Evolutionary conservation across 306 rosid species (phyloP).

Genomic region (Lablab purpureus): DNA sequence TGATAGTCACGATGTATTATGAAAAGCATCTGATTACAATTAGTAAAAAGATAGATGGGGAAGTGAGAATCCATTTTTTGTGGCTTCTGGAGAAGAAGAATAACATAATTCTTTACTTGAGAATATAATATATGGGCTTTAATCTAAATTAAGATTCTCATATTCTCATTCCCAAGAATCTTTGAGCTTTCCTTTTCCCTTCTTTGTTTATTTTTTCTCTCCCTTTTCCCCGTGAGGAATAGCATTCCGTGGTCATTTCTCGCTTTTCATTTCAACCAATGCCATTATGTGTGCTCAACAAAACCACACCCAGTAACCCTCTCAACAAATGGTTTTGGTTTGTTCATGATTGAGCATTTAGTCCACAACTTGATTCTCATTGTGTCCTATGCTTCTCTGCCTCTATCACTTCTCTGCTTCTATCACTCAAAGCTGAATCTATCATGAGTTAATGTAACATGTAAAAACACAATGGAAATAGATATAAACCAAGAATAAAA

Average conservation of each 20-base stretch:
- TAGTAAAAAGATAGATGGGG: constrained; percentile 70
- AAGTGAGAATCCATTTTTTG: constrained; percentile 93
- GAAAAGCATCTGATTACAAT: constrained; percentile 66
- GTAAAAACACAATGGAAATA: constrained; percentile 36
- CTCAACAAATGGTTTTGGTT: constrained; percentile 42
- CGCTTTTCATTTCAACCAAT: constrained; percentile 67
- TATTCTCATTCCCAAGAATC: constrained; percentile 82
- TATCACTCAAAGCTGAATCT: constrained; percentile 49
- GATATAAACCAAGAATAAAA: constrained; percentile 54
- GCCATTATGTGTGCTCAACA: constrained; percentile 61
- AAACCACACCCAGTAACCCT: constrained; percentile 33
- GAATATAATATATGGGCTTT: constrained; percentile 76
- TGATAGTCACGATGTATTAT: constrained; percentile 44
- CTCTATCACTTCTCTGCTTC: no score
- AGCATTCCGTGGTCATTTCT: constrained; percentile 99
- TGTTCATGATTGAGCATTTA: constrained; percentile 59
- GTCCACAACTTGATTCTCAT: constrained; percentile 48
- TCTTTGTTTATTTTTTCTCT: constrained; percentile 17
- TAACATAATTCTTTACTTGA: constrained; percentile 82
- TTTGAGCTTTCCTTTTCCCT: constrained; percentile 48
- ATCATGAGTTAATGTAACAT: constrained; percentile 48
- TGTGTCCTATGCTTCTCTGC: constrained; percentile 49
- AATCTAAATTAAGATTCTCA: constrained; percentile 75
- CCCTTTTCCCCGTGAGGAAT: constrained; percentile 67
- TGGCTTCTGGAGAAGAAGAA: constrained; percentile 77